Evolutionary conservation across 139 green algal species (phyloP).

Genomic region (Zygnema circumcarinatum): DNA sequence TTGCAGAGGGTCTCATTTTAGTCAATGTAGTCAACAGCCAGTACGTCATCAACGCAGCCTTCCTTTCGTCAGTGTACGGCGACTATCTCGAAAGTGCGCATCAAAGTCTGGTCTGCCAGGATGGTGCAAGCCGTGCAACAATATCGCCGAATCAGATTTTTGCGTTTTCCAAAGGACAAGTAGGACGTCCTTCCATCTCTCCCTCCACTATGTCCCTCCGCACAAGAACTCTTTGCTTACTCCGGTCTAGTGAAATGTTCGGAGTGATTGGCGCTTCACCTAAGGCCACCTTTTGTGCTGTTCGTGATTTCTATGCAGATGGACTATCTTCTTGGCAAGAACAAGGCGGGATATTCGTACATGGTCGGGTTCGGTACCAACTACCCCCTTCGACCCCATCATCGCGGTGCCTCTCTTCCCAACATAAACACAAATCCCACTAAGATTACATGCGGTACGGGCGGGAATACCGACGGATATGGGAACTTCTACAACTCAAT

Average conservation of each 20-base stretch:
- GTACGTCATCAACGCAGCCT: slow-evolving; percentile 29
- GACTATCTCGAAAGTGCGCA: slow-evolving; percentile 12
- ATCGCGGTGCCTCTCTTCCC: slow-evolving; percentile 44
- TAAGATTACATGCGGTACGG: slow-evolving; percentile 9
- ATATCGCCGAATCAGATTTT: not conserved
- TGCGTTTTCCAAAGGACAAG: not conserved
- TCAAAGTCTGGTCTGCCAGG: not conserved
- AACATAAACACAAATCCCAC: slow-evolving; percentile 20
- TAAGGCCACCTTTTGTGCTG: not conserved
- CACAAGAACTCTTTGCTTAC: not conserved
- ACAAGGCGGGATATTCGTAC: slow-evolving; percentile 38
- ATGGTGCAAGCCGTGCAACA: no score
- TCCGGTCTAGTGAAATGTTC: not conserved
- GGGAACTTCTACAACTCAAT: slow-evolving; percentile 21
- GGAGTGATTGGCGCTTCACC: not conserved
- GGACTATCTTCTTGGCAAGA: slow-evolving; percentile 50
- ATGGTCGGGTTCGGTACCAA: slow-evolving; percentile 54
- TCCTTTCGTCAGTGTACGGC: slow-evolving; percentile 18
- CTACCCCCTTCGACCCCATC: slow-evolving; percentile 44
- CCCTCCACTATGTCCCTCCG: not conserved
- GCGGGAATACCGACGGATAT: slow-evolving; percentile 1
- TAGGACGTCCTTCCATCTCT: not conserved
- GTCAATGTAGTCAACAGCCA: slow-evolving; percentile 40
- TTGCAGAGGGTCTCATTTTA: not conserved
- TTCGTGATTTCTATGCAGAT: slow-evolving; percentile 25